Conservation (phyloP, 1,139 yeast species). For the Protomyces pachydermus region DNA sequence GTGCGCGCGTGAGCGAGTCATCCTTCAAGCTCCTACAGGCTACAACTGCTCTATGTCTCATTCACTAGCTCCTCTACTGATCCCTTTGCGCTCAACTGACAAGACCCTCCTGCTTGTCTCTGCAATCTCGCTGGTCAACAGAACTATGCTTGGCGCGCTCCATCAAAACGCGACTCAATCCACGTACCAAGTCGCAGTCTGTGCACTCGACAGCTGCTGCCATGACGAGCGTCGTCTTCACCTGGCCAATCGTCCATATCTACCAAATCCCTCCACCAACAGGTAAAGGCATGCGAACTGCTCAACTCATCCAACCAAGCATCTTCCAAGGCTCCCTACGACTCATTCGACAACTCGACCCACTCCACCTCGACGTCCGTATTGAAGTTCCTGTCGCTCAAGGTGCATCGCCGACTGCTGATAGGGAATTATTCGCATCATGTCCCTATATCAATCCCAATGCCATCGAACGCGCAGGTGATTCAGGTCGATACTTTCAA, state of each 20-base stretch:
- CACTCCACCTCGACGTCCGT: constrained; percentile 34
- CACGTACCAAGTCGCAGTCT: too few species aligned
- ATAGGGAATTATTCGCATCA: constrained; percentile 39
- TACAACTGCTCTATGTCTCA: too few species aligned
- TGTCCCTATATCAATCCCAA: constrained; percentile 38
- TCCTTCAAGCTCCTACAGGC: too few species aligned
- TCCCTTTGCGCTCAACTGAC: too few species aligned
- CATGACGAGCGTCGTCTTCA: not conserved
- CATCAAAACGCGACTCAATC: too few species aligned
- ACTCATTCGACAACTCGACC: constrained; percentile 38
- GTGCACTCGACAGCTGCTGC: too few species aligned
- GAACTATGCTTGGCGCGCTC: too few species aligned
- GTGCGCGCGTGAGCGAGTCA: too few species aligned
- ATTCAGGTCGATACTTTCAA: constrained; percentile 40
- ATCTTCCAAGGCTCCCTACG: constrained; percentile 42
- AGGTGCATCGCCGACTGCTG: not conserved
- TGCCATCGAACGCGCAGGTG: constrained; percentile 36
- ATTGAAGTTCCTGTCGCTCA: constrained; percentile 31
- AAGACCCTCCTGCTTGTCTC: too few species aligned
- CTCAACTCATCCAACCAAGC: constrained; percentile 35
- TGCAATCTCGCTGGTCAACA: too few species aligned
- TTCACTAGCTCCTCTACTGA: too few species aligned
- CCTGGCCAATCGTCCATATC: constrained; percentile 30
- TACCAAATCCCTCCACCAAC: constrained; percentile 41
- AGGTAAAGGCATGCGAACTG: constrained; percentile 37